These are phyloP conservation scores for Urostyla sp. DNA, from an alignment of 73 alveolate species.

Conservation along the genomic window DNA sequence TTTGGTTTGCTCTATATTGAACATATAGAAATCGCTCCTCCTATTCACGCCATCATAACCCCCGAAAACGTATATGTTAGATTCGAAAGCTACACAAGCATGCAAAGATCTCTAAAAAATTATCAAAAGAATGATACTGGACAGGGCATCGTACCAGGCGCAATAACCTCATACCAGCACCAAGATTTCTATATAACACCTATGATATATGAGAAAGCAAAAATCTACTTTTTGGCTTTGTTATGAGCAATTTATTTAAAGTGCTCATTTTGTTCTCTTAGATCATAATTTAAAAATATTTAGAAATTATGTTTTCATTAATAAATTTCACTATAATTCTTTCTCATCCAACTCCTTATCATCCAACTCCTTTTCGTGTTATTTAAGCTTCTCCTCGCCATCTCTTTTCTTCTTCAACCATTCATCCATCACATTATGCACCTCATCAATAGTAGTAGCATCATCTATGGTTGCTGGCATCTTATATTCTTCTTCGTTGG, in stretches of 20 bases:
- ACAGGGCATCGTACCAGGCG: constrained; percentile 63
- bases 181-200: constrained; percentile 58
- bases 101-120: constrained; percentile 74
- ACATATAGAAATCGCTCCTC: constrained; percentile 86
- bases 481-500: constrained; percentile 69
- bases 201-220: no score
- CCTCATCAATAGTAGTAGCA: constrained; percentile 73
- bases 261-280: no score
- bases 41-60: constrained; percentile 92
- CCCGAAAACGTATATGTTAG: constrained; percentile 84
- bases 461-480: constrained; percentile 93
- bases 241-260: no score
- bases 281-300: no score
- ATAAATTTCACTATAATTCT: no score
- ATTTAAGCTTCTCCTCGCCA: no score
- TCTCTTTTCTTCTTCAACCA: constrained; percentile 10
- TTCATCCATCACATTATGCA: constrained; percentile 39
- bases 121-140: constrained; percentile 13
- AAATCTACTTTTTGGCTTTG: no score
- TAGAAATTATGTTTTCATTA: no score
- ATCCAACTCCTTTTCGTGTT: neutral
- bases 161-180: constrained; percentile 69
- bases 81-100: constrained; percentile 87
- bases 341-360: neutral
- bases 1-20: constrained; percentile 71